These are phyloP conservation scores for Saksenaea oblongispora DNA, from an alignment of 371 early-diverging fungal species.

Conservation along the genomic window DNA sequence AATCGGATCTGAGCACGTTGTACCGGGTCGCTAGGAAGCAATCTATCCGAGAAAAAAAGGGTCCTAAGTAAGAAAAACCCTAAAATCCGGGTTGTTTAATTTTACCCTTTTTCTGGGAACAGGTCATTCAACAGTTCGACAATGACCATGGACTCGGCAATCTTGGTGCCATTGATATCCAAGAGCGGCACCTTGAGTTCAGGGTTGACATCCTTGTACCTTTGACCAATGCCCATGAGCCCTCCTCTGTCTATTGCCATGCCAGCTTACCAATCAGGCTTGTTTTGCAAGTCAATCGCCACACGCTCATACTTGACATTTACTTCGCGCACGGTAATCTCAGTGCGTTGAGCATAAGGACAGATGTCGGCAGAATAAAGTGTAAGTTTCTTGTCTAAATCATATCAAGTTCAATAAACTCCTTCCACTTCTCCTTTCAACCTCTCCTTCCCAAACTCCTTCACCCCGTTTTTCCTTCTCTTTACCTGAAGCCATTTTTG, in stretches of 20 bases:
- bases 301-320: constrained; percentile 49
- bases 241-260: neutral
- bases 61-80: neutral
- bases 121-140: constrained; percentile 53
- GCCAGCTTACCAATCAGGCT: constrained; percentile 53
- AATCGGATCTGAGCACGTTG: constrained; percentile 53
- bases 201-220: constrained; percentile 54
- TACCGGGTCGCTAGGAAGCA: constrained; percentile 45
- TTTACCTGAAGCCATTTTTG: too few relatives aligned
- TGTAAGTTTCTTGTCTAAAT: constrained; percentile 26
- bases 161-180: constrained; percentile 26
- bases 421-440: too few relatives aligned
- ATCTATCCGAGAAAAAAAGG: constrained; percentile 13
- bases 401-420: too few relatives aligned
- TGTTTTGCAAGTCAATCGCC: constrained; percentile 62
- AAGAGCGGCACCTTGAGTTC: constrained; percentile 57
- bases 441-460: too few relatives aligned
- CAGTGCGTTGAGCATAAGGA: constrained; percentile 66
- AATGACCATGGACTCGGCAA: constrained; percentile 57
- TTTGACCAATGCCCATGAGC: neutral
- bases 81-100: neutral
- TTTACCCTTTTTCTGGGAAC: constrained; percentile 51
- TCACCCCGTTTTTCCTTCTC: too few relatives aligned
- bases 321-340: constrained; percentile 55
- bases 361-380: constrained; percentile 59